Evolutionary conservation across 2,329 filamentous ascomycete genomes (phyloP).

Genomic region (Penicillium sumatraense): DNA sequence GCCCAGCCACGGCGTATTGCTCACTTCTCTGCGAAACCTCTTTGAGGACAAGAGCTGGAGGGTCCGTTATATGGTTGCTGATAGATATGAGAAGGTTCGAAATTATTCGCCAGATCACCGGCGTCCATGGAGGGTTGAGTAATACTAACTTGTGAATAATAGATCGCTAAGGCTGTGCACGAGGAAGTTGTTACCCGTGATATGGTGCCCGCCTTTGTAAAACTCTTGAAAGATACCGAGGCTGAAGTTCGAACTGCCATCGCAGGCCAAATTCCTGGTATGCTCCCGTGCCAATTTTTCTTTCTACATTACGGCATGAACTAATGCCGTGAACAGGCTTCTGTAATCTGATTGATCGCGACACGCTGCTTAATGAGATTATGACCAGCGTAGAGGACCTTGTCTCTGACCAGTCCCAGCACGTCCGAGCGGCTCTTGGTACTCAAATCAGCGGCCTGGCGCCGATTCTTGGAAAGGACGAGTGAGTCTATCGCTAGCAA

Average conservation of each 20-base stretch:
- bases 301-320: not conserved
- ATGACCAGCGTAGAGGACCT: slow-evolving; percentile 96
- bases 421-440: slow-evolving; percentile 91
- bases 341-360: slow-evolving; percentile 84
- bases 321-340: slow-evolving; percentile 64
- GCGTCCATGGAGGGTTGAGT: not conserved
- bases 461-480: slow-evolving; percentile 95
- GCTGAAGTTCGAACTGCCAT: slow-evolving; percentile 97
- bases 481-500: slow-evolving; percentile 62
- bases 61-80: slow-evolving; percentile 98
- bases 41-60: slow-evolving; percentile 99
- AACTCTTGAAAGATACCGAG: slow-evolving; percentile 96
- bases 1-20: slow-evolving; percentile 88
- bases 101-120: not conserved
- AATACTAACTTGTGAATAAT: slow-evolving; percentile 21
- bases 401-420: slow-evolving; percentile 93
- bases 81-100: slow-evolving; percentile 91
- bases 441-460: slow-evolving; percentile 97
- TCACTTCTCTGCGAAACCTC: slow-evolving; percentile 86
- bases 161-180: slow-evolving; percentile 98
- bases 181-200: slow-evolving; percentile 94
- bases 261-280: slow-evolving; percentile 91
- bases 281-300: slow-evolving; percentile 14
- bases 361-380: slow-evolving; percentile 89
- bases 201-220: slow-evolving; percentile 94